phyloP scores from a whole-genome alignment of 495 filamentous ascomycete species.

The Penicillium diatomitis region DNA sequence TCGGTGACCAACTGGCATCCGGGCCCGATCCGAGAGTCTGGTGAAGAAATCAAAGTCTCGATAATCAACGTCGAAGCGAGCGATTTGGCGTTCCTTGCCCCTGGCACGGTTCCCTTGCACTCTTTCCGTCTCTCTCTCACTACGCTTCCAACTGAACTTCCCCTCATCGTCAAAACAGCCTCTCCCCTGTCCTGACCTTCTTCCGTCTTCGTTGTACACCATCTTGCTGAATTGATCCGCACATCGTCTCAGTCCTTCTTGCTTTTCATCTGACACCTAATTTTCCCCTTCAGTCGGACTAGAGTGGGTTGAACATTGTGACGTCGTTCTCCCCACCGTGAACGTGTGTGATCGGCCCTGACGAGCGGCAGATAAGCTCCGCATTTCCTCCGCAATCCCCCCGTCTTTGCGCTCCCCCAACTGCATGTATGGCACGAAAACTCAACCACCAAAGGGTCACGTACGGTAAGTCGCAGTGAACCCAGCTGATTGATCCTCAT shows the following conservation, averaged over 20 bases:
- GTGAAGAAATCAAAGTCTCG: not conserved
- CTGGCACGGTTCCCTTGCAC: conserved; percentile 1
- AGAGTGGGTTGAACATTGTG: conserved; percentile 2
- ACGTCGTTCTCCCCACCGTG: conserved; percentile 17
- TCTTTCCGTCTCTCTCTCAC: not conserved
- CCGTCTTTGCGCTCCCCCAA: conserved; percentile 9
- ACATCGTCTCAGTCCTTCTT: too few relatives aligned
- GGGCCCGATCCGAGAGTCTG: too few relatives aligned
- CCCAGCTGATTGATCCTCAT: not conserved
- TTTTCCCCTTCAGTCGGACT: not conserved
- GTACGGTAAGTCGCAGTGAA: conserved; percentile 30
- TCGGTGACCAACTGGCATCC: too few relatives aligned
- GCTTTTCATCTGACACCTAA: too few relatives aligned
- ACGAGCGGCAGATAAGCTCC: conserved; percentile 24
- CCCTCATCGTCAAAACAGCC: conserved; percentile 9
- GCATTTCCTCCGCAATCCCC: conserved; percentile 32
- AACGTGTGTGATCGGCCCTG: conserved; percentile 24
- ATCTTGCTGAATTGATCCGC: too few relatives aligned
- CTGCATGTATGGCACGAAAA: conserved; percentile 40
- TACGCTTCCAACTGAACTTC: conserved; percentile 8
- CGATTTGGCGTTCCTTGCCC: conserved; percentile 10
- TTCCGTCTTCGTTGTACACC: not conserved
- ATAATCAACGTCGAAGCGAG: conserved; percentile 2
- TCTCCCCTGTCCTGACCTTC: not conserved
- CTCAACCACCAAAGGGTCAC: conserved; percentile 42